phyloP scores from a whole-genome alignment of 176 grass and related monocot genomes.

The Sorghum bicolor region Sorghum_bicolor_NCBIv3 NC_012879.2:12325501-12326000 shows the following conservation, averaged over 20 bases:
- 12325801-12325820: background rate
- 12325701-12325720: background rate
- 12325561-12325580: background rate
- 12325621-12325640: background rate
- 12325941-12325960: background rate
- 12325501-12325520: too few relatives aligned
- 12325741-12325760: background rate
- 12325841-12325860: background rate
- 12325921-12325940: background rate
- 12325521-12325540: background rate
- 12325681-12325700: background rate
- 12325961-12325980: background rate
- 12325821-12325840: background rate
- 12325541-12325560: too few relatives aligned
- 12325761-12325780: background rate
- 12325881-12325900: background rate
- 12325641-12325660: background rate
- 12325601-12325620: background rate
- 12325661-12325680: background rate
- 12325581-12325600: background rate
- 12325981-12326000: slow-evolving; percentile 12
- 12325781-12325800: background rate
- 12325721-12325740: background rate
- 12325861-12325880: background rate
- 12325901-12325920: background rate